A percentile compares a stretch with the other conserved stretches of the same genome.
Evolutionary conservation across 352 stramenopile genomes (phyloP).

Genomic region (Globisporangium sylvaticum): DNA sequence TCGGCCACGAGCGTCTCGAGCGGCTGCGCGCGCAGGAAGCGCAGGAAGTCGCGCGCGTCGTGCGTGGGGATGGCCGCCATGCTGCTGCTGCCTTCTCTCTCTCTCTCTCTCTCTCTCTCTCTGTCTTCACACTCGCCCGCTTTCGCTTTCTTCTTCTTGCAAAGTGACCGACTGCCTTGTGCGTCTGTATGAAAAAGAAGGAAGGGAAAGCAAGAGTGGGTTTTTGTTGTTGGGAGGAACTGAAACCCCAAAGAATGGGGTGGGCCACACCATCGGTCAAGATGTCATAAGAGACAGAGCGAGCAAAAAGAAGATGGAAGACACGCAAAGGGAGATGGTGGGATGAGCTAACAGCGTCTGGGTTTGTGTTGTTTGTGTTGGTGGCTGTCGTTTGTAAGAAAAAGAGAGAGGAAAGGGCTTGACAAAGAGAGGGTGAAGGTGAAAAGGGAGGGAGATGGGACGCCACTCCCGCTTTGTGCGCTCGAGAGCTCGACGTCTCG

Average conservation of each 20-base stretch:
- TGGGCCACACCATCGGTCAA: not conserved
- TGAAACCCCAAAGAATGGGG: not conserved
- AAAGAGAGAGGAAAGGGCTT: not conserved
- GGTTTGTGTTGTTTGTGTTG: not conserved
- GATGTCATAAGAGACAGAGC: not conserved
- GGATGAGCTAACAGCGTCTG: not conserved
- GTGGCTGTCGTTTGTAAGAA: not conserved
- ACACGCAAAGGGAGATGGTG: not conserved
- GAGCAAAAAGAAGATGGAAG: not conserved
- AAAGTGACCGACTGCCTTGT: not conserved
- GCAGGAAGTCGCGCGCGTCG: constrained; percentile 15
- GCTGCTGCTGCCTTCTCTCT: not conserved
- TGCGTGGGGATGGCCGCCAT: constrained; percentile 21
- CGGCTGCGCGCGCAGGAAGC: constrained; percentile 20
- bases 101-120: not conserved
- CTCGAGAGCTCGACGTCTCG: not conserved
- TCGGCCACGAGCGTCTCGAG: constrained; percentile 9
- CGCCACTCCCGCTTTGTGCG: no score
- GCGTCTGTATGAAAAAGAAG: not conserved
- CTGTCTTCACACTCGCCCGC: not conserved
- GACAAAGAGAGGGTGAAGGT: no score
- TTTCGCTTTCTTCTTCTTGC: not conserved
- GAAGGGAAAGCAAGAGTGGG: not conserved
- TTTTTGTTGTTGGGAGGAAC: not conserved
- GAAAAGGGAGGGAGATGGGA: not conserved